Percentiles rank a stretch among this genome's conserved stretches.
Conservation (phyloP, 768 basidiomycete genomes). For the Boletus speciosus region DNA sequence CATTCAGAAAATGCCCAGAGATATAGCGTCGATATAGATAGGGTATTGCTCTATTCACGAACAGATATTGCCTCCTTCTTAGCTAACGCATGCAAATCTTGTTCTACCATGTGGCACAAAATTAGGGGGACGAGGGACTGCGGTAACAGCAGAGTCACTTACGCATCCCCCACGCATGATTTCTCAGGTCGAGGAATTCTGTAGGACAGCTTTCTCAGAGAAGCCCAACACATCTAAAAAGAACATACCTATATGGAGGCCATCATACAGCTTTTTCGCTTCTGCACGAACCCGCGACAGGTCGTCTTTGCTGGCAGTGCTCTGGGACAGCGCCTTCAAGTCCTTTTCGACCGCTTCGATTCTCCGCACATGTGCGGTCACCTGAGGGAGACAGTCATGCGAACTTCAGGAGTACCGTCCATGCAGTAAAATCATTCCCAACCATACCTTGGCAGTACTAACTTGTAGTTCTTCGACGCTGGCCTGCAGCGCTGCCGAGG, state of each 20-base stretch:
- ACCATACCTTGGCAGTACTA: conserved; percentile 72
- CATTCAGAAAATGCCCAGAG: not conserved
- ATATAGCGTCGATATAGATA: not conserved
- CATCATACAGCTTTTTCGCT: conserved; percentile 84
- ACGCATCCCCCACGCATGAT: conserved; percentile 89
- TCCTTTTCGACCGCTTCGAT: conserved; percentile 91
- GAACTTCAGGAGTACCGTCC: not conserved
- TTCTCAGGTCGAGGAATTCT: conserved; percentile 80
- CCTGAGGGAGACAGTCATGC: conserved; percentile 37
- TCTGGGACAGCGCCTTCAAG: conserved; percentile 65
- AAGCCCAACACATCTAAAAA: not conserved
- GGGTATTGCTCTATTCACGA: conserved; percentile 42
- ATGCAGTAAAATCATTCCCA: not conserved
- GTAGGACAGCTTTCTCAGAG: not conserved
- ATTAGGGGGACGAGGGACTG: not conserved
- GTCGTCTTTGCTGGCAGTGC: conserved; percentile 76
- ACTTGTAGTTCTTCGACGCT: conserved; percentile 84
- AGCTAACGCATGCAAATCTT: conserved; percentile 71
- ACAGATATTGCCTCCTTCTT: conserved; percentile 65
- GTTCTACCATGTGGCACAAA: conserved; percentile 44
- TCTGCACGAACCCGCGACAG: conserved; percentile 71
- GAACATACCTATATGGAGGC: conserved; percentile 69
- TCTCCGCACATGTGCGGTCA: conserved; percentile 76
- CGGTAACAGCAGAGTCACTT: conserved; percentile 33
- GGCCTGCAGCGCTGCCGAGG: conserved; percentile 81